phyloP scores from a whole-genome alignment of 2,329 filamentous ascomycete genomes.

The Parasarocladium wereldwijsianum region DNA sequence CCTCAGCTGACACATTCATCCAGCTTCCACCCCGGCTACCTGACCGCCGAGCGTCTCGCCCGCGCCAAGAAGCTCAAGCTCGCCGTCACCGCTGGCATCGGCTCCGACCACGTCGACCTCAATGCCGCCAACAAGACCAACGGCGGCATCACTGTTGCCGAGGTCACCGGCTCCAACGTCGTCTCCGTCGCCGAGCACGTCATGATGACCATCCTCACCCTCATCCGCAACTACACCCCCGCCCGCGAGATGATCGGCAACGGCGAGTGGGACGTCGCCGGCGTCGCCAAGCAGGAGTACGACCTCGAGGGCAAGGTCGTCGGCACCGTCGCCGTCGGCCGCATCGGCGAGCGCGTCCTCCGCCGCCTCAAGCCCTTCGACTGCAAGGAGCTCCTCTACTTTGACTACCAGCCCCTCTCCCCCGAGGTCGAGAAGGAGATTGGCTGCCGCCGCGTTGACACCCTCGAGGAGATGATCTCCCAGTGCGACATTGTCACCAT shows the following conservation, averaged over 20 bases:
- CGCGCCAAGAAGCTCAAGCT: constrained; percentile 99
- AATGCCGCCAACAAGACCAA: constrained; percentile 97
- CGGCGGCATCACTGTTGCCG: constrained; percentile 89
- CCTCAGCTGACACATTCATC: not conserved
- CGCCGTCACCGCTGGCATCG: constrained; percentile 91
- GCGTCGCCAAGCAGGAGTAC: constrained; percentile 94
- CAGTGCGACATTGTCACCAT: constrained; percentile 98
- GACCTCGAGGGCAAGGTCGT: constrained; percentile 97
- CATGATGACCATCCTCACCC: constrained; percentile 92
- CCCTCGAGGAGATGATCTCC: constrained; percentile 80
- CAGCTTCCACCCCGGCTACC: constrained; percentile 96
- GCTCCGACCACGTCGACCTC: constrained; percentile 95
- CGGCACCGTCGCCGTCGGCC: constrained; percentile 91
- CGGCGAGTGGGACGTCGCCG: constrained; percentile 93
- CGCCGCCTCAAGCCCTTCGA: constrained; percentile 93
- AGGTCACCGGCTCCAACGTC: constrained; percentile 97
- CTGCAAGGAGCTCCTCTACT: constrained; percentile 99
- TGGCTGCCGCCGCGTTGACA: constrained; percentile 77
- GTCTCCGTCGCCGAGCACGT: constrained; percentile 98
- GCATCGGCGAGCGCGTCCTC: constrained; percentile 95
- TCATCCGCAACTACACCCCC: constrained; percentile 97
- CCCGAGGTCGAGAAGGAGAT: constrained; percentile 88
- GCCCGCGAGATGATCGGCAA: constrained; percentile 84
- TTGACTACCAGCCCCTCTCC: constrained; percentile 90
- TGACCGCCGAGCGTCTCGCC: constrained; percentile 87